Evolutionary conservation across 1,284 basidiomycete species (phyloP), one percentile per base, ranked within the genome.

Genomic region (Hymenochaete sp.): DNA sequence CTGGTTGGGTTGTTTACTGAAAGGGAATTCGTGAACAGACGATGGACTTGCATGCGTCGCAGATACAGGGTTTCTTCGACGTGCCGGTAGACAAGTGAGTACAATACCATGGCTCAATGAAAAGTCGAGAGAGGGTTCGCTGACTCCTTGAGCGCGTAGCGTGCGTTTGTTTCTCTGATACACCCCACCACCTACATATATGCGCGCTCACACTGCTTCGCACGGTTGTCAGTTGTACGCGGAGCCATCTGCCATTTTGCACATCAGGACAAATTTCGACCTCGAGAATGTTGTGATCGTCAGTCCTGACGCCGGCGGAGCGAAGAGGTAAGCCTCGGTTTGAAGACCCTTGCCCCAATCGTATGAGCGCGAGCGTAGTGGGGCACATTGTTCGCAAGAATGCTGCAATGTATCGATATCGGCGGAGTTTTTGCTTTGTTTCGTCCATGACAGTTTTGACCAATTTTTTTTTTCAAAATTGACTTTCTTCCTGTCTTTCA

Each of bases 71-170:
- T 27, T 99, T 99, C 73, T 99, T 99, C 65, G 95, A 98, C 65
- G 95, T 98, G n/a, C 96, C 96, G 13, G 95, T 98, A 52, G 95
- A 99, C 74, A 97, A 97, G 93, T 96, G 63, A 76, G 91, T 80
- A n/a, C 32, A 35, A 35, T 14, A 29, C 18, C 37, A 8, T 5
- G 32, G 41, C 42, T 31, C 28, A 31, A 10, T 14, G 28, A 45
- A 14, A 41, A 9, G 31, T 14, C 5, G 14, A 9, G 14, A 16
- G 25, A 32, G 4, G 39, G 21, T 6, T 28, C 16, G 19, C 38
- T 55, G 50, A 52, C 53, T 28, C 43, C 42, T 50, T 53, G 48
- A 38, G 54, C 47, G 49, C 19, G 50, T 49, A 28, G 57, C 77
- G 74, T 57, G 74, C 79, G 63, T 75, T 76, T 70, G 51, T 10